Conservation (phyloP, 2,329 filamentous ascomycete species). For the Trichoderma guizhouense region DNA sequence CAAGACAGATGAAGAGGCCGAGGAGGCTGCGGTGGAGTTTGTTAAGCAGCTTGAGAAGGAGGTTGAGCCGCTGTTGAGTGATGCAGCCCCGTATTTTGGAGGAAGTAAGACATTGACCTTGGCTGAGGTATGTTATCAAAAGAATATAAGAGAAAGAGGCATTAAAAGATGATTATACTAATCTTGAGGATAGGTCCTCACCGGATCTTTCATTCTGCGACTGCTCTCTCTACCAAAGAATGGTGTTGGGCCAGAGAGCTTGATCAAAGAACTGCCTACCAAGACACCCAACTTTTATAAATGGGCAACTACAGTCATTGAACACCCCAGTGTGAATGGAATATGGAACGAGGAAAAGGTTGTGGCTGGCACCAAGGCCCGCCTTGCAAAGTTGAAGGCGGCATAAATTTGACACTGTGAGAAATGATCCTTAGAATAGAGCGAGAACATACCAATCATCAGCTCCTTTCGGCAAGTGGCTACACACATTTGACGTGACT, state of each 20-base stretch:
- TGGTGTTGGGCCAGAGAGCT: conserved; percentile 48
- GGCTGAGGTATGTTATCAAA: conserved; percentile 58
- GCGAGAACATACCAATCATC: background rate
- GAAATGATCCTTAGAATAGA: background rate
- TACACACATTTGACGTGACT: background rate
- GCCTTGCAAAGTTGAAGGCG: conserved; percentile 21
- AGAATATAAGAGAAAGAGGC: background rate
- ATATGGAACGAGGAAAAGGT: conserved; percentile 54
- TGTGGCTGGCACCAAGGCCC: conserved; percentile 22
- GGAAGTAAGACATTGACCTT: conserved; percentile 64
- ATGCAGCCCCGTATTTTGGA: conserved; percentile 59
- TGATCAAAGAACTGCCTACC: conserved; percentile 46
- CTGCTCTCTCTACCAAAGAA: conserved; percentile 53
- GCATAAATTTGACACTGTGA: background rate
- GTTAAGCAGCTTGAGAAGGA: conserved; percentile 62
- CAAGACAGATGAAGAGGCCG: conserved; percentile 48
- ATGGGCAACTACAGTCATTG: conserved; percentile 60
- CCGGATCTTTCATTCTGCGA: conserved; percentile 65
- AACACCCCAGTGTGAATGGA: conserved; percentile 62
- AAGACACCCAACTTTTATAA: conserved; percentile 63
- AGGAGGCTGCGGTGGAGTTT: conserved; percentile 47
- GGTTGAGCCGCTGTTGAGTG: conserved; percentile 65
- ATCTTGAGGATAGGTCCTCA: conserved; percentile 47
- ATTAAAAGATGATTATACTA: background rate
- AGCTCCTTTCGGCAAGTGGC: background rate